Base-by-base conservation (phyloP, 768 basidiomycete species). In the Leucosporidium creatinivorum region DNA sequence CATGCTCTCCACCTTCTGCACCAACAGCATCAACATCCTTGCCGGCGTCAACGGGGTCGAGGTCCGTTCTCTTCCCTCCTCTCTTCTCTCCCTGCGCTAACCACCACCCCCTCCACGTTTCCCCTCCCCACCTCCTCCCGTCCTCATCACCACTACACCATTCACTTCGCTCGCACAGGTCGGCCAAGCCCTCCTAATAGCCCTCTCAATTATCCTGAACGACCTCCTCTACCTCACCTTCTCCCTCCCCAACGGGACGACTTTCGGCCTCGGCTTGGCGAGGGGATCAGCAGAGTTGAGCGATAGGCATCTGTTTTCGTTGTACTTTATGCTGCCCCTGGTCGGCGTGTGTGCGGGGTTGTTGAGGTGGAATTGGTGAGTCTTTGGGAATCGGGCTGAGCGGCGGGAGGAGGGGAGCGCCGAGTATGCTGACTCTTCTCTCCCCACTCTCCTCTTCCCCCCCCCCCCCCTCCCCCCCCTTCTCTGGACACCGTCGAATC, bases 11-110 rank as follows among this genome's bases (percentile, higher is more conserved):
- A 98, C 93, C 0, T 99, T 98, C 78, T 86, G 90, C 63, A 97
- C 94, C 23, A 99, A 99, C 79, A 89, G 89, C 77, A 96, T 98
- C 82, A 99, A 99, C 79, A 98, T 99, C 73, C 86, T 98, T 23
- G 96, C 96, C 17, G 96, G 94, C 13, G 89, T 97, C 72, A 98
- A 99, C 77, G 96, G 94, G 17, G 87, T 94, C 7, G 96, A 99
- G 82, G 75, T 76, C 13, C 13, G 69, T 51, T 6, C 3, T 1
- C 23, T 26, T 25, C 36, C 39, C 36, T n/a, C 39, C 7, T 12
- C 57, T 26, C 26, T 26, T 25, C 17, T 51, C 26, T 19, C 9
- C 39, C 30, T n/a, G 3, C 39, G 39, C 39, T 44, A 44, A 44
- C 39, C 39, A 9, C 39, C 33, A 19, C 21, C 26, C 6, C 2